Conservation (phyloP, 805 yeast species). For the Barnettozyma sucrosica region DNA sequence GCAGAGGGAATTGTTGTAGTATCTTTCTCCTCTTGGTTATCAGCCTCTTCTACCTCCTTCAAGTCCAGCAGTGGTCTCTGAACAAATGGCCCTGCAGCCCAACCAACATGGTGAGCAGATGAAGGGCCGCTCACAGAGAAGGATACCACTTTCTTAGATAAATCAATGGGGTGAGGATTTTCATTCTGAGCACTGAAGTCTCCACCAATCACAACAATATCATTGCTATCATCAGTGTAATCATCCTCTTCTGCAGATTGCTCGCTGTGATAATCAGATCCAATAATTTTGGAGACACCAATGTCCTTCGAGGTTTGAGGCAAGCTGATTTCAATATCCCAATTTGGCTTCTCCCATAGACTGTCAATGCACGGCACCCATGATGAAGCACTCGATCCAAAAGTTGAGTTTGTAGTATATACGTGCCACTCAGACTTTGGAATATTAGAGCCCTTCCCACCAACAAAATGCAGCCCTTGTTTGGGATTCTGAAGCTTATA, state of each 20-base stretch:
- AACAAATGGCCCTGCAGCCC: constrained; percentile 88
- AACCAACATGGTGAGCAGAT: constrained; percentile 91
- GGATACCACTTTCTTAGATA: constrained; percentile 64
- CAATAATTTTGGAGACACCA: constrained; percentile 34
- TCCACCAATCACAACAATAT: constrained; percentile 62
- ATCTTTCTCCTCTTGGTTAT: constrained; percentile 29
- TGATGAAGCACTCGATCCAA: constrained; percentile 80
- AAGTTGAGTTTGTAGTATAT: constrained; percentile 73
- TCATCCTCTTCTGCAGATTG: constrained; percentile 29
- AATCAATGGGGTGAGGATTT: constrained; percentile 68
- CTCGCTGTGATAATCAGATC: constrained; percentile 23
- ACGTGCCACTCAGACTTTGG: constrained; percentile 64
- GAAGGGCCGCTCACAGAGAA: constrained; percentile 78
- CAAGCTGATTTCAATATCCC: constrained; percentile 85
- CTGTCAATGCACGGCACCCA: constrained; percentile 98
- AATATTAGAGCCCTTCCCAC: constrained; percentile 42
- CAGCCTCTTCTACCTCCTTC: constrained; percentile 30
- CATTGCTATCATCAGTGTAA: constrained; percentile 33
- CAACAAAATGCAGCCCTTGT: constrained; percentile 72
- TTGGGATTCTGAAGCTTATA: constrained; percentile 61
- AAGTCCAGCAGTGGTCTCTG: constrained; percentile 47
- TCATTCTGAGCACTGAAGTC: constrained; percentile 63
- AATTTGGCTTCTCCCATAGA: constrained; percentile 80
- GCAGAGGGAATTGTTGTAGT: constrained; percentile 46
- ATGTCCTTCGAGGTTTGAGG: constrained; percentile 78